These are phyloP conservation scores for Chlorella vulgaris DNA, from an alignment of 139 green algal genomes.

Conservation along the genomic window DNA sequence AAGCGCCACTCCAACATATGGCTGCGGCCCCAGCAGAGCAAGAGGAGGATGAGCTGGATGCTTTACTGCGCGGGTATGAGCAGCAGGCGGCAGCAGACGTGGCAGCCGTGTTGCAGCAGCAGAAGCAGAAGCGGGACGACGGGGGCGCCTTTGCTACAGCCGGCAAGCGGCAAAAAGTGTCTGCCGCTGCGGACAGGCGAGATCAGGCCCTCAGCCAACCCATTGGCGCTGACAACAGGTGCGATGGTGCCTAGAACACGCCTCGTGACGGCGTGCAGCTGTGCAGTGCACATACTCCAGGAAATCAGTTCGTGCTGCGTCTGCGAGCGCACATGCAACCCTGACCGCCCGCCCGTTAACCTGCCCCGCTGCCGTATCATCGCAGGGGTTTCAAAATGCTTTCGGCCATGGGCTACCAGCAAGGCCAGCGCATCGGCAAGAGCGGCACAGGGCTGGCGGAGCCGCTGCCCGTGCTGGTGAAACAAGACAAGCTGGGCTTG, in stretches of 20 bases:
- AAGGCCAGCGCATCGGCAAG: conserved; percentile 42
- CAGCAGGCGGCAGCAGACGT: conserved; percentile 23
- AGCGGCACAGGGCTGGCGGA: conserved; percentile 15
- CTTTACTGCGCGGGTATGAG: conserved; percentile 14
- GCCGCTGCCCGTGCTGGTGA: conserved; percentile 42
- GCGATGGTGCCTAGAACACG: not conserved
- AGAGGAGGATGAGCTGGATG: conserved; percentile 36
- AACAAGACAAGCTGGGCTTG: conserved; percentile 40
- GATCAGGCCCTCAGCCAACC: conserved; percentile 36
- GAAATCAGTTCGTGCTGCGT: no score
- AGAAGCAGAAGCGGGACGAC: not conserved
- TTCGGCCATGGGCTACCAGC: conserved; percentile 45
- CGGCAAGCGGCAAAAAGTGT: not conserved
- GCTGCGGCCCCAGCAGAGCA: no score
- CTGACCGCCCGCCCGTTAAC: no score
- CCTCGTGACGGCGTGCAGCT: no score
- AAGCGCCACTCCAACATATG: no score
- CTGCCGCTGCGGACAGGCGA: conserved; percentile 21
- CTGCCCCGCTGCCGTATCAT: not conserved
- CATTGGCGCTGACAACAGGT: conserved; percentile 47
- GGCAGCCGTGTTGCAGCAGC: conserved; percentile 14
- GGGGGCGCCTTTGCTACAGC: not conserved
- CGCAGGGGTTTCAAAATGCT: conserved; percentile 53
- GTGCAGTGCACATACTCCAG: no score
- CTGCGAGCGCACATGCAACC: no score